phyloP scores from a whole-genome alignment of 179 eudicot genomes.

The Dionaea muscipula region DNA sequence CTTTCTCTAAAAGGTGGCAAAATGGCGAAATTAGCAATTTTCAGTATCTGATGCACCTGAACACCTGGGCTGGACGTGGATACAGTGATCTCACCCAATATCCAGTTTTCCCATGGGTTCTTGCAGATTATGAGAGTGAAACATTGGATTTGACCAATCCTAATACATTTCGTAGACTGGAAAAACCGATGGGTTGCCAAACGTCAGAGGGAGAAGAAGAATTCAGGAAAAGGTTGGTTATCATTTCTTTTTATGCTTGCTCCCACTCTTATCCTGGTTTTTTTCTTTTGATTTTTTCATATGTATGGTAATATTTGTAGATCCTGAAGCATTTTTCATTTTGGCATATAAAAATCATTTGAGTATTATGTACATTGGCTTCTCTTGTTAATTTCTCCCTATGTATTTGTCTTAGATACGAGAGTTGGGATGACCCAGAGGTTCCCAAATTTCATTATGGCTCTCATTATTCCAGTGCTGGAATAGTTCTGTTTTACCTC shows the following conservation, averaged over 20 bases:
- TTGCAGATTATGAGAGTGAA: slow-evolving; percentile 96
- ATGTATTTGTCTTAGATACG: slow-evolving; percentile 39
- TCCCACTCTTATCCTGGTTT: neutral
- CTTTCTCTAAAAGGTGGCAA: slow-evolving; percentile 98
- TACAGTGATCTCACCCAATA: slow-evolving; percentile 99
- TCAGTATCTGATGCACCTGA: slow-evolving; percentile 99
- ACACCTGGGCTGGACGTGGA: slow-evolving; percentile 99
- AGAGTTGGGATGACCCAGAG: slow-evolving; percentile 99
- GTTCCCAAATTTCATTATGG: slow-evolving; percentile 98
- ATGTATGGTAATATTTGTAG: neutral
- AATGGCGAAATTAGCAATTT: slow-evolving; percentile 98
- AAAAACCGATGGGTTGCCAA: slow-evolving; percentile 98
- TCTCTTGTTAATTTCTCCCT: neutral
- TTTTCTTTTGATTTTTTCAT: neutral
- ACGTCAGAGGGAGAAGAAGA: slow-evolving; percentile 88
- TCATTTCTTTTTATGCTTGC: slow-evolving; percentile 8
- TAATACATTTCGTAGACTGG: slow-evolving; percentile 75
- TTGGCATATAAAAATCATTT: no score
- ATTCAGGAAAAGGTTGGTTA: slow-evolving; percentile 68
- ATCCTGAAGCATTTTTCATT: no score
- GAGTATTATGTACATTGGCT: neutral
- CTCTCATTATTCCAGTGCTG: slow-evolving; percentile 99
- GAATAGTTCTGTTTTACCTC: slow-evolving; percentile 95
- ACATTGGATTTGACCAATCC: slow-evolving; percentile 62
- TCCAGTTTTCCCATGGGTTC: slow-evolving; percentile 99